A percentile compares a stretch with the other conserved stretches of the same genome.
Conservation (phyloP, 2,329 filamentous ascomycete genomes). For the Pyrenophora seminiperda region DNA sequence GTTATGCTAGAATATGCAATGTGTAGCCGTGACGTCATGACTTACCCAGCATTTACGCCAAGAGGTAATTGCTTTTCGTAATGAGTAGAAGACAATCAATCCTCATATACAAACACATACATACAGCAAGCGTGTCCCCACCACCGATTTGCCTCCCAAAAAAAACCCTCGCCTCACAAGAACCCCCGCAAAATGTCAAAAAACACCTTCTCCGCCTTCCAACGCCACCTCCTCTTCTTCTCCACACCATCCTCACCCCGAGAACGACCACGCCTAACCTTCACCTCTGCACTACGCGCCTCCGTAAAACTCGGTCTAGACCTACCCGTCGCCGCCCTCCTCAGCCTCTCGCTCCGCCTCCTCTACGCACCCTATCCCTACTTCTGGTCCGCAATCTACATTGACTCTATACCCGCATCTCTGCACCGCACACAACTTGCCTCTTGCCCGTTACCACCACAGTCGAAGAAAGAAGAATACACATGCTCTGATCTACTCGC, state of each 20-base stretch:
- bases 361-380: conserved; percentile 26
- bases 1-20: background rate
- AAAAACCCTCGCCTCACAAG: no score
- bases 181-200: conserved; percentile 23
- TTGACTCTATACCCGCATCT: conserved; percentile 23
- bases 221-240: conserved; percentile 30
- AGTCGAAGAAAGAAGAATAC: conserved; percentile 17
- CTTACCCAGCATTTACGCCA: background rate
- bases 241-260: conserved; percentile 26
- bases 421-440: conserved; percentile 25
- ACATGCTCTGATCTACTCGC: conserved; percentile 26
- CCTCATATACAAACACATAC: no score
- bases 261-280: conserved; percentile 25
- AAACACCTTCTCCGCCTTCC: conserved; percentile 26
- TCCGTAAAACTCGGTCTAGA: conserved; percentile 26
- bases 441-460: conserved; percentile 12
- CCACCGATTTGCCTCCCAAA: no score
- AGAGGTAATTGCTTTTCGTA: background rate
- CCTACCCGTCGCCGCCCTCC: conserved; percentile 25
- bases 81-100: no score
- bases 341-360: conserved; percentile 26
- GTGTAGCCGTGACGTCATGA: no score
- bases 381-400: conserved; percentile 22
- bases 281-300: conserved; percentile 25
- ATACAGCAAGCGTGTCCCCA: no score